Conservation (phyloP, 768 basidiomycete genomes). For the Lentinula edodes region DNA sequence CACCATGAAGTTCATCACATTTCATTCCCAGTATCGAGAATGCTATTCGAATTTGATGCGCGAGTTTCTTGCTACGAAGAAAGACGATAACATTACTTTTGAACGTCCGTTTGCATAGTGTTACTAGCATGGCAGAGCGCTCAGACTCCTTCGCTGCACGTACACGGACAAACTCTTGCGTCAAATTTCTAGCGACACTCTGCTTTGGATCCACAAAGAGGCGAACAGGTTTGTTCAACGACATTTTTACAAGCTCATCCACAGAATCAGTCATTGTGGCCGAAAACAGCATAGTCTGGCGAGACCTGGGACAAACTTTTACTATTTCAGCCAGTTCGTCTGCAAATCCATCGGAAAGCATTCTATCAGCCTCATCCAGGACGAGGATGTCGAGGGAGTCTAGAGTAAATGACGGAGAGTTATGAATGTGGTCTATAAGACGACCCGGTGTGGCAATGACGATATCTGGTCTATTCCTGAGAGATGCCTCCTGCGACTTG, state of each 20-base stretch:
- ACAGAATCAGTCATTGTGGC: slow-evolving; percentile 99
- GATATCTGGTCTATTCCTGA: slow-evolving; percentile 87
- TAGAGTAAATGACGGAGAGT: slow-evolving; percentile 88
- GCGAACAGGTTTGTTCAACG: slow-evolving; percentile 86
- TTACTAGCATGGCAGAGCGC: slow-evolving; percentile 68
- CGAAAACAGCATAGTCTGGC: slow-evolving; percentile 98
- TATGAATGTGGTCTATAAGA: slow-evolving; percentile 94
- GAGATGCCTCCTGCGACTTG: slow-evolving; percentile 82
- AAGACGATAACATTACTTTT: slow-evolving; percentile 84
- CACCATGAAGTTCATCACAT: slow-evolving; percentile 91
- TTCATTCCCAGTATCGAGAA: slow-evolving; percentile 87
- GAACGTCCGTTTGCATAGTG: slow-evolving; percentile 88
- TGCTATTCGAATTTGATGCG: slow-evolving; percentile 93
- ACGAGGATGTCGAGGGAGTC: slow-evolving; percentile 92
- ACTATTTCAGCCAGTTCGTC: slow-evolving; percentile 95
- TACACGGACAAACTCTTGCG: slow-evolving; percentile 95
- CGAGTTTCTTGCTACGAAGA: slow-evolving; percentile 92
- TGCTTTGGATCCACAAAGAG: slow-evolving; percentile 95
- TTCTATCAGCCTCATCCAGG: slow-evolving; percentile 96
- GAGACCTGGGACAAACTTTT: slow-evolving; percentile 76
- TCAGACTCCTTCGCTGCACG: slow-evolving; percentile 74
- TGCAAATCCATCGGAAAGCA: slow-evolving; percentile 92
- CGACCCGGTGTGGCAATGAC: slow-evolving; percentile 97
- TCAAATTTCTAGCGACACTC: slow-evolving; percentile 74
- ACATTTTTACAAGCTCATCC: slow-evolving; percentile 89